phyloP scores from a whole-genome alignment of 768 basidiomycete genomes.

The Boletus tomentosulus region DNA sequence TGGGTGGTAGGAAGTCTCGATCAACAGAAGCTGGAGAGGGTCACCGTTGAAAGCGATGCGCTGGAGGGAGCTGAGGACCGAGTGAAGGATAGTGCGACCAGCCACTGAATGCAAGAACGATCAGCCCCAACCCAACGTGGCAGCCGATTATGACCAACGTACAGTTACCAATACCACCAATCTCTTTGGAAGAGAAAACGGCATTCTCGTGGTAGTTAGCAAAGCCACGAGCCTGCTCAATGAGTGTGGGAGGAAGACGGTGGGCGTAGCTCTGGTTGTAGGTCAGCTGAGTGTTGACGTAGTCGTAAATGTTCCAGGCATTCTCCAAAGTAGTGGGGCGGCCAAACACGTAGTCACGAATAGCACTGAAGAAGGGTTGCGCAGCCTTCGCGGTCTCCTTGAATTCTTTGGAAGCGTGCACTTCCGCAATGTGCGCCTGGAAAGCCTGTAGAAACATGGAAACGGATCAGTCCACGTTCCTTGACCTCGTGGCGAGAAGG shows the following conservation, averaged over 20 bases:
- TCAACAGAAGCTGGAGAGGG: conserved; percentile 72
- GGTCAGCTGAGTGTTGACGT: conserved; percentile 65
- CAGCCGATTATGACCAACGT: conserved; percentile 28
- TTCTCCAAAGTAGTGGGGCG: conserved; percentile 65
- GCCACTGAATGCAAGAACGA: conserved; percentile 50
- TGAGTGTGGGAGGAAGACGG: conserved; percentile 72
- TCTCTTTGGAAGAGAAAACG: conserved; percentile 61
- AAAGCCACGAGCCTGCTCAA: conserved; percentile 69
- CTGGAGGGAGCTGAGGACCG: conserved; percentile 66
- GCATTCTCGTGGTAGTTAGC: conserved; percentile 80
- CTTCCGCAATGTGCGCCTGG: conserved; percentile 54
- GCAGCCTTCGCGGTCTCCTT: conserved; percentile 55
- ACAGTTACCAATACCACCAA: conserved; percentile 77
- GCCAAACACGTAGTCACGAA: conserved; percentile 71
- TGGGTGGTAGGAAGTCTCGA: conserved; percentile 84
- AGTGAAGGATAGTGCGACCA: conserved; percentile 72
- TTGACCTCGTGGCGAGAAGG: not conserved
- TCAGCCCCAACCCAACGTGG: conserved; percentile 5
- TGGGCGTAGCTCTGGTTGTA: conserved; percentile 83
- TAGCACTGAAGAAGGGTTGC: conserved; percentile 57
- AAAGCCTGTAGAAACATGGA: conserved; percentile 44
- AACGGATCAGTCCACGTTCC: conserved; percentile 10
- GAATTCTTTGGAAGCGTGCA: conserved; percentile 64
- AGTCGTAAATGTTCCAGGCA: conserved; percentile 78
- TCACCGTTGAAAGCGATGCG: conserved; percentile 77